Percentiles rank a stretch among this genome's conserved stretches.
Evolutionary conservation across 2,329 filamentous ascomycete genomes (phyloP).

Genomic region (Trichoderma citrinoviride): DNA sequence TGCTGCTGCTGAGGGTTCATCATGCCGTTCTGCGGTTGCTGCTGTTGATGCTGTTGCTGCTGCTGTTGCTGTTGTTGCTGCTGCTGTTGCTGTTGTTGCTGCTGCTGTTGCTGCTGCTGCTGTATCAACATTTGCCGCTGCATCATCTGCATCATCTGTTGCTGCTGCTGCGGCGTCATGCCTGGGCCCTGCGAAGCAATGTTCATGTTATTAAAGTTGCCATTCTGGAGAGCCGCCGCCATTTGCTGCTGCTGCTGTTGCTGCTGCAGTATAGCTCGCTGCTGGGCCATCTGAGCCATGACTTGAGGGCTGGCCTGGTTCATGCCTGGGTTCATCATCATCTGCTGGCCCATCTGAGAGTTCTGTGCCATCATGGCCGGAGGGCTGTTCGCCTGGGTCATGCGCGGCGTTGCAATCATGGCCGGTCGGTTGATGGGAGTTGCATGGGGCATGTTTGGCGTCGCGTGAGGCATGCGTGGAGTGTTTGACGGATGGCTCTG

Average conservation of each 20-base stretch:
- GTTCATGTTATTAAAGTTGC: constrained; percentile 39
- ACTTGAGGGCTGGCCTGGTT: constrained; percentile 39
- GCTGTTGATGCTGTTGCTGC: constrained; percentile 33
- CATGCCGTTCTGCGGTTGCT: constrained; percentile 40
- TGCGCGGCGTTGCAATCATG: constrained; percentile 57
- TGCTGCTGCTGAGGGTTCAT: constrained; percentile 42
- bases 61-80: constrained; percentile 42
- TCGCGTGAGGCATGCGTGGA: constrained; percentile 59
- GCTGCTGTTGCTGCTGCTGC: constrained; percentile 39
- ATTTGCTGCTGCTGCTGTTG: constrained; percentile 49
- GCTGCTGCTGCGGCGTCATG: constrained; percentile 38
- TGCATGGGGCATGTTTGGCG: constrained; percentile 58
- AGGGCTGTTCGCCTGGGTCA: constrained; percentile 61
- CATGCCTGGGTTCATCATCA: constrained; percentile 53
- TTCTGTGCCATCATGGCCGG: constrained; percentile 58
- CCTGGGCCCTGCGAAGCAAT: constrained; percentile 27
- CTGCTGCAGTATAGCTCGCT: constrained; percentile 44
- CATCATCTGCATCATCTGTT: constrained; percentile 38
- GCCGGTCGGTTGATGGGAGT: constrained; percentile 56
- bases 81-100: constrained; percentile 30
- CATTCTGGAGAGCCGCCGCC: constrained; percentile 41
- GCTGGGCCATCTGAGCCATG: constrained; percentile 50
- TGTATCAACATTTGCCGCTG: constrained; percentile 41
- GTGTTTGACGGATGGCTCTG: constrained; percentile 64
- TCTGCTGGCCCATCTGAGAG: constrained; percentile 51